Conservation (phyloP, 1,284 basidiomycete genomes). For the Tranzscheliella williamsii region DNA sequence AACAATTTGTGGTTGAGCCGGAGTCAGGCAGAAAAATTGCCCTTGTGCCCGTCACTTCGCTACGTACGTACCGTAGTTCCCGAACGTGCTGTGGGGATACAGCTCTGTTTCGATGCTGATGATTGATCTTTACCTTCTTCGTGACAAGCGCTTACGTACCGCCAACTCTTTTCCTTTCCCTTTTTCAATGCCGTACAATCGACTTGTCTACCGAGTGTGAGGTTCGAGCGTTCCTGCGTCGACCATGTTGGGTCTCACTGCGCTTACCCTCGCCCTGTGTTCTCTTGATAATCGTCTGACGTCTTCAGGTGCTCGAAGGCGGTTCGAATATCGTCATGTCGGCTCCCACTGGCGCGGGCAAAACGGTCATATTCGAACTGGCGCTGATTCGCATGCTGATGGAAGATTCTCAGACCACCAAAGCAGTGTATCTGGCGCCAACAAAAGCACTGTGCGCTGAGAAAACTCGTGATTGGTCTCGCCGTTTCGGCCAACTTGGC, state of each 20-base stretch:
- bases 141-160: slow-evolving; percentile 74
- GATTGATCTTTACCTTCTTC: not conserved
- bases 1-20: not conserved
- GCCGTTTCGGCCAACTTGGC: slow-evolving; percentile 75
- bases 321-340: slow-evolving; percentile 74
- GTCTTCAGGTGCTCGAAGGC: slow-evolving; percentile 72
- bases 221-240: slow-evolving; percentile 45
- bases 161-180: slow-evolving; percentile 79
- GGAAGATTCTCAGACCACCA: slow-evolving; percentile 46
- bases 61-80: too few species aligned
- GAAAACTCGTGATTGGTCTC: slow-evolving; percentile 78
- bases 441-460: slow-evolving; percentile 85
- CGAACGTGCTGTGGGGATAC: not conserved
- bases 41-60: not conserved
- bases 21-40: not conserved
- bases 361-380: slow-evolving; percentile 80
- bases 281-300: too few species aligned
- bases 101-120: not conserved
- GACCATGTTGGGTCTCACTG: not conserved
- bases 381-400: slow-evolving; percentile 78
- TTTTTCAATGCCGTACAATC: slow-evolving; percentile 90
- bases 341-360: slow-evolving; percentile 50
- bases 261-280: not conserved
- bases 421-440: slow-evolving; percentile 90
- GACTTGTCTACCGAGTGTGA: slow-evolving; percentile 74